Percentiles rank a stretch among this genome's conserved stretches.
Conservation (phyloP, 345 rosid species). For the Geranium rotundifolium region DNA sequence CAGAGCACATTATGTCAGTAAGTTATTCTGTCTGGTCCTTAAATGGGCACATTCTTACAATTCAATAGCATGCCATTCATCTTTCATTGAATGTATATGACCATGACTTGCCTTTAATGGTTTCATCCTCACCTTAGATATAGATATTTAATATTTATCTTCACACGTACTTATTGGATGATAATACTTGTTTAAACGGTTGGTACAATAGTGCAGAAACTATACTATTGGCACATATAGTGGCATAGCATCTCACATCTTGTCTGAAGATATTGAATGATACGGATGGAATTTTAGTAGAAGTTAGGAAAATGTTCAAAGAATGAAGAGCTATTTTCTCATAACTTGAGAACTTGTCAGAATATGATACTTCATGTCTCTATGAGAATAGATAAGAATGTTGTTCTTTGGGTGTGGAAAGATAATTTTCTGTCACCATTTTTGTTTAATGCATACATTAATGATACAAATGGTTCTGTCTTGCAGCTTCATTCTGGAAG, state of each 20-base stretch:
- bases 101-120: not conserved
- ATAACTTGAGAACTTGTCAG: no score
- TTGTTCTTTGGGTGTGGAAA: not conserved
- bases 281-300: not conserved
- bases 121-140: not conserved
- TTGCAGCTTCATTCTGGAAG: constrained; percentile 78
- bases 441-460: not conserved
- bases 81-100: not conserved
- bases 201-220: not conserved
- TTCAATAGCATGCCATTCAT: not conserved
- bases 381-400: no score
- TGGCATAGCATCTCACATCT: not conserved
- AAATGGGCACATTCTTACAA: no score
- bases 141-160: not conserved
- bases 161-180: not conserved
- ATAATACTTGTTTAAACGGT: not conserved
- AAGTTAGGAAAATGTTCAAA: not conserved
- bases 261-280: not conserved
- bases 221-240: no score
- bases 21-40: constrained; percentile 24
- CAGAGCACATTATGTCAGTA: constrained; percentile 94
- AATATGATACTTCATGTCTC: no score
- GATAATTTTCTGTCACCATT: not conserved
- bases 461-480: constrained; percentile 4
- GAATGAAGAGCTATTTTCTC: no score